phyloP scores from a whole-genome alignment of 441 rosid species.

The Bruguiera hainesii region DNA sequence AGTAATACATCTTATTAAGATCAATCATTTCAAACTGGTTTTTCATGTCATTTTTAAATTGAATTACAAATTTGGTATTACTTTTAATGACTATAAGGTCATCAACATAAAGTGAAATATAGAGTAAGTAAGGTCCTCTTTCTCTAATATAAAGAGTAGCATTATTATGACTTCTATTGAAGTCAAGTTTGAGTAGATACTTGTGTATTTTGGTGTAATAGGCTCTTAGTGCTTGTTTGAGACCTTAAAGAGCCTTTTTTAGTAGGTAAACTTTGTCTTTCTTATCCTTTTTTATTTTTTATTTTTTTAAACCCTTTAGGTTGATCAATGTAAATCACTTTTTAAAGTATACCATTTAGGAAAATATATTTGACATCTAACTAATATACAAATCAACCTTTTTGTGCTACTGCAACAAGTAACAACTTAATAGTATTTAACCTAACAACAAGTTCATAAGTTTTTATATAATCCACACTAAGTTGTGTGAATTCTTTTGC shows the following conservation, averaged over 20 bases:
- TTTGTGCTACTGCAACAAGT: accelerated
- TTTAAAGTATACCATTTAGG: too few relatives aligned
- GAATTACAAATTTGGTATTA: not conserved
- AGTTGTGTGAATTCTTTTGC: too few relatives aligned
- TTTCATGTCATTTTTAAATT: too few relatives aligned
- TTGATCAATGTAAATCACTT: not conserved
- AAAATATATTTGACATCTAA: too few relatives aligned
- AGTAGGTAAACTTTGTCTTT: conserved; percentile 1
- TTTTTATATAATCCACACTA: too few relatives aligned
- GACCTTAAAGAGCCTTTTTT: not conserved
- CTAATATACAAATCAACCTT: too few relatives aligned
- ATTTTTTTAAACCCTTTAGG: not conserved
- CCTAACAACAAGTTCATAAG: too few relatives aligned
- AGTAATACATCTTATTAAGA: too few relatives aligned
- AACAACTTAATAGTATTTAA: too few relatives aligned
- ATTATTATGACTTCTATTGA: not conserved
- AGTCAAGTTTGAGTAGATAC: not conserved
- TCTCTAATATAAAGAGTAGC: not conserved
- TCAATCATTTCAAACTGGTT: too few relatives aligned
- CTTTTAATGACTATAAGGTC: not conserved
- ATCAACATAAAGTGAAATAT: too few relatives aligned
- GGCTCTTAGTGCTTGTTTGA: not conserved
- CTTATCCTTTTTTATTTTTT: not conserved
- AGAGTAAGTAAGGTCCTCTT: not conserved
- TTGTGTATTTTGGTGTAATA: not conserved